phyloP scores from a whole-genome alignment of 768 basidiomycete genomes.

The Dioszegia crocea region DNA sequence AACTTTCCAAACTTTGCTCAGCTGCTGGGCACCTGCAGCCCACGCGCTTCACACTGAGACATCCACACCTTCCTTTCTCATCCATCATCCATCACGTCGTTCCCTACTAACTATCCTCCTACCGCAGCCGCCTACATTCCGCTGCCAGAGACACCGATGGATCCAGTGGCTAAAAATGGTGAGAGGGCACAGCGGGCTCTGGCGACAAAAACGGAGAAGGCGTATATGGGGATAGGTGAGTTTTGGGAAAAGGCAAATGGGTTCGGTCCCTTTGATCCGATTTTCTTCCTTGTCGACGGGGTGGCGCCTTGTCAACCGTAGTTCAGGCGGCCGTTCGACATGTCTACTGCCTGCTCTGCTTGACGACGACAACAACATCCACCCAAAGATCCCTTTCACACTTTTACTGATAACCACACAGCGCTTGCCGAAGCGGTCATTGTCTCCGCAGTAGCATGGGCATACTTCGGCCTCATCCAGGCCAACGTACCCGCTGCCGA shows the following conservation, averaged over 20 bases:
- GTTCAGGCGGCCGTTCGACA: no score
- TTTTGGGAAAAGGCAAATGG: neutral
- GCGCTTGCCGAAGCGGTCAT: slow-evolving; percentile 28
- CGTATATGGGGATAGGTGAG: slow-evolving; percentile 38
- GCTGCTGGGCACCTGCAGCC: no score
- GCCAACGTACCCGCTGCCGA: slow-evolving; percentile 19
- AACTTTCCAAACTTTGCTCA: no score
- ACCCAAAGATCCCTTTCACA: no score
- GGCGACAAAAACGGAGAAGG: slow-evolving; percentile 29
- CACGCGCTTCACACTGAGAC: no score
- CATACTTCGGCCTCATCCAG: slow-evolving; percentile 30
- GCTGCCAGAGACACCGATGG: slow-evolving; percentile 1
- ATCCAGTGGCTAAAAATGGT: neutral
- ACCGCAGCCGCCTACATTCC: neutral
- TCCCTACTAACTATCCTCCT: neutral
- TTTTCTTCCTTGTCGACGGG: no score
- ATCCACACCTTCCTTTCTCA: no score
- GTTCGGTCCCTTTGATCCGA: neutral
- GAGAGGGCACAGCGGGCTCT: slow-evolving; percentile 11
- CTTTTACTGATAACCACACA: neutral
- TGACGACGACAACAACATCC: no score
- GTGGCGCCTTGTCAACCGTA: neutral
- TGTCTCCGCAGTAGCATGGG: slow-evolving; percentile 25
- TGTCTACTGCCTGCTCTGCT: no score
- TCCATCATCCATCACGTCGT: neutral